A percentile compares a stretch with the other conserved stretches of the same genome.
Evolutionary conservation across 2,329 filamentous ascomycete species (phyloP).

Genomic region (Penicillium thymicola): DNA sequence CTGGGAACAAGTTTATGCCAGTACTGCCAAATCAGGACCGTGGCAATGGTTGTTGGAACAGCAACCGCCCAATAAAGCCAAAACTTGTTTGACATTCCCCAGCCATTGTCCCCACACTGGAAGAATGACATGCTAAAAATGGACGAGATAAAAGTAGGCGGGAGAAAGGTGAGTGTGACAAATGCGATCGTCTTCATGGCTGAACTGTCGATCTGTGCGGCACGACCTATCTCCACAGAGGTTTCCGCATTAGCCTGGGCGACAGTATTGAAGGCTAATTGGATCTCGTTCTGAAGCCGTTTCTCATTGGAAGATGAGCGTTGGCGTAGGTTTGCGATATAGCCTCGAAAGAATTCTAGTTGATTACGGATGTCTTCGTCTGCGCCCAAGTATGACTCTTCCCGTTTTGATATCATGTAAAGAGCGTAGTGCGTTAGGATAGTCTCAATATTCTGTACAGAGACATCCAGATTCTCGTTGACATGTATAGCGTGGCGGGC

Average conservation of each 20-base stretch:
- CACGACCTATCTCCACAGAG: not conserved
- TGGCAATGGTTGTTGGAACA: not conserved
- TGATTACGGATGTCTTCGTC: not conserved
- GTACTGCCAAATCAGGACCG: not conserved
- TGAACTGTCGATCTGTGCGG: not conserved
- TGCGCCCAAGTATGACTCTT: not conserved
- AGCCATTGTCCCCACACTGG: not conserved
- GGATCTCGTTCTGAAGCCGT: not conserved
- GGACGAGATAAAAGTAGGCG: not conserved
- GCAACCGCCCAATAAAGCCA: not conserved
- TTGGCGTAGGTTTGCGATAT: not conserved
- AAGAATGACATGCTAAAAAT: not conserved
- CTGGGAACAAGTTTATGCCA: not conserved
- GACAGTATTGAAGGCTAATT: not conserved
- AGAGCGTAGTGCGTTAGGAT: not conserved
- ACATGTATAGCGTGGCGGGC: conserved; percentile 1
- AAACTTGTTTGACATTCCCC: not conserved
- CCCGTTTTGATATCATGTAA: too few species aligned
- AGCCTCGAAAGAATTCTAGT: not conserved
- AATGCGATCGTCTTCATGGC: not conserved
- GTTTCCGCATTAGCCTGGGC: not conserved
- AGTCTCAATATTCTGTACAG: not conserved
- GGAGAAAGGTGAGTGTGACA: not conserved
- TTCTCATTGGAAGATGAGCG: not conserved
- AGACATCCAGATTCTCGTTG: not conserved